These are phyloP conservation scores for Helicocarpus griseus DNA, from an alignment of 2,329 filamentous ascomycete species.

Conservation along the genomic window DNA sequence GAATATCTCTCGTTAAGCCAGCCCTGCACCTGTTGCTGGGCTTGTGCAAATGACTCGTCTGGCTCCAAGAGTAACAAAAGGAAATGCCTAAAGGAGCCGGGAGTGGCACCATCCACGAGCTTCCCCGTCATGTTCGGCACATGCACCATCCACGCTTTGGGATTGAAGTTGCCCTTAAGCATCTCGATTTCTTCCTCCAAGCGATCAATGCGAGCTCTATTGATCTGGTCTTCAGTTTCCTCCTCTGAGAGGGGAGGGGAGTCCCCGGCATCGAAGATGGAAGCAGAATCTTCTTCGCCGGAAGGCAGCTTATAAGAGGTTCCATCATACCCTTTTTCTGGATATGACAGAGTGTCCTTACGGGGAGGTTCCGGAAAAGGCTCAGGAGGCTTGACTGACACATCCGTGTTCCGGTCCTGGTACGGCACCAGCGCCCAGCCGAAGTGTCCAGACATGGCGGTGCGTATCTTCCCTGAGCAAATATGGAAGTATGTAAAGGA, in stretches of 20 bases:
- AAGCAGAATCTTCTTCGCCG: background rate
- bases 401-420: background rate
- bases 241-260: background rate
- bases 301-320: background rate
- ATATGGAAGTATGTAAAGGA: no score
- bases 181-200: background rate
- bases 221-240: conserved; percentile 3
- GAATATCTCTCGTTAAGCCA: conserved; percentile 47
- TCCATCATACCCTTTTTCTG: no score
- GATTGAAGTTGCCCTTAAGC: background rate
- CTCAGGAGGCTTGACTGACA: background rate
- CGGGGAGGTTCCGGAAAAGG: background rate
- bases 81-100: conserved; percentile 19
- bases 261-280: background rate
- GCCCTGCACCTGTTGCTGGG: conserved; percentile 52
- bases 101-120: conserved; percentile 9
- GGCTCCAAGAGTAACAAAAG: conserved; percentile 15
- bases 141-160: conserved; percentile 4
- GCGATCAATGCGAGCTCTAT: background rate
- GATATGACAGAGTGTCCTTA: background rate
- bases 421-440: background rate
- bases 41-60: conserved; percentile 53
- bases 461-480: no score
- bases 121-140: conserved; percentile 8
- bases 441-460: background rate